A percentile compares a stretch with the other conserved stretches of the same genome.
phyloP scores from a whole-genome alignment of 495 filamentous ascomycete species.

The Xylaria cubensis region DNA sequence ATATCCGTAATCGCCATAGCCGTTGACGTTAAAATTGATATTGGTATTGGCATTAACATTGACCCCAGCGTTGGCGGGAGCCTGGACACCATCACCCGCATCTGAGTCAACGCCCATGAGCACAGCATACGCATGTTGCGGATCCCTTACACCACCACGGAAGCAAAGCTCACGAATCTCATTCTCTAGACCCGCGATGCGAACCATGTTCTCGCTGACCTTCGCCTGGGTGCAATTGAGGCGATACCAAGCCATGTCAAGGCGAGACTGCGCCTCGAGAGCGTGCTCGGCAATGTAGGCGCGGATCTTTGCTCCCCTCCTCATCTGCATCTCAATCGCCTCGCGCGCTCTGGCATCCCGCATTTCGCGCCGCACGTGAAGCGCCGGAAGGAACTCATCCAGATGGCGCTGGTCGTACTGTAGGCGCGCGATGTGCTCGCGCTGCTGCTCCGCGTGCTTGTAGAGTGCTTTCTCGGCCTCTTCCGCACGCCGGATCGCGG shows the following conservation, averaged over 20 bases:
- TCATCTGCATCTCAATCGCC: not conserved
- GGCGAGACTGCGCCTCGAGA: constrained; percentile 22
- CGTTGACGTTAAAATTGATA: not conserved
- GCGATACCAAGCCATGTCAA: constrained; percentile 8
- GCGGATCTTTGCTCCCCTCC: not conserved
- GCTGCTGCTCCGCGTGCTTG: not conserved
- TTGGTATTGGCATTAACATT: not conserved
- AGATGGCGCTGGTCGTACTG: constrained; percentile 6
- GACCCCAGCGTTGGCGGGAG: not conserved
- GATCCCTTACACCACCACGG: constrained; percentile 10
- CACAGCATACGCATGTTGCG: constrained; percentile 28
- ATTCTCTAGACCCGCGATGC: constrained; percentile 18
- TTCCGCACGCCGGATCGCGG: not conserved
- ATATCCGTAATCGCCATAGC: not conserved
- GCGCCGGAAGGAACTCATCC: constrained; percentile 16
- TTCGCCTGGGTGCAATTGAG: constrained; percentile 16
- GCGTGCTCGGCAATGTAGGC: constrained; percentile 18
- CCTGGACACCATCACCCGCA: not conserved
- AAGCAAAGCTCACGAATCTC: constrained; percentile 27
- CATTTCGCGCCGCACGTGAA: constrained; percentile 20
- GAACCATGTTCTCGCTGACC: not conserved
- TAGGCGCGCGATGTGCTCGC: constrained; percentile 4
- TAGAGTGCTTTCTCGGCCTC: constrained; percentile 8
- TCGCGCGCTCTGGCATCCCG: constrained; percentile 5
- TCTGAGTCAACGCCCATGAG: constrained; percentile 11